Evolutionary conservation across 805 yeast genomes (phyloP), one percentile per base, ranked within the genome.

Genomic region (Isabelozyma pseudorhagii): DNA sequence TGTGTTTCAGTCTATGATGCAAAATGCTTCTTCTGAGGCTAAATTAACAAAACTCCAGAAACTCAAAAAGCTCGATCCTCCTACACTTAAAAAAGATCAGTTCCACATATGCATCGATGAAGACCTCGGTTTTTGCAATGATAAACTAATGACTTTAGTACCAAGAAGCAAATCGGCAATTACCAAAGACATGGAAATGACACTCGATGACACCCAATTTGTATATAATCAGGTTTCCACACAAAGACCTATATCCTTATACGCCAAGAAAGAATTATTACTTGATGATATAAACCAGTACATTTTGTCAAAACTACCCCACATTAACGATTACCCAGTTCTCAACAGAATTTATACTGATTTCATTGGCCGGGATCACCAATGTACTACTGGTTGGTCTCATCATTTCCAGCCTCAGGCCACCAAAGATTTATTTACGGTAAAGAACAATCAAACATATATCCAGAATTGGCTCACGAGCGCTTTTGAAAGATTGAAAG

Each of bases 1-100:
- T 7, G 67, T 71, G 4, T 74, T 77, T 49, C 65, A 56, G 14
- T 67, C 70, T 47, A 73, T 78, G 72, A 70, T 76, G 67, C 62
- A 62, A 13, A 54, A 62, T 18, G 62, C 67, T 3, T 63, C 71
- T 2, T 57, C 69, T 10, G 59, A 55, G 41, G 50, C 55, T 11
- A 66, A 68, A 46, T 49, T 65, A 27, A 64, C 71, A 1, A 63
- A 68, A 1, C 52, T 67, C 3, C 70, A 64, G 41, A 68, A 65
- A 49, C 54, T 70, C 28, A 66, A 64, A 45, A 65, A 59, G 28
- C 57, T 77, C 44, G 54, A 56, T 1, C 69, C 74, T 3, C 75
- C 74, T 0, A 44, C 47, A 1, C 44, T 78, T 2, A 50, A 54
- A 4, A 56, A 57, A 18, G 57, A 61, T 2, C 60, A 60, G 25